Conservation (phyloP, 148 eudicot species). For the Persicaria maculosa region DNA sequence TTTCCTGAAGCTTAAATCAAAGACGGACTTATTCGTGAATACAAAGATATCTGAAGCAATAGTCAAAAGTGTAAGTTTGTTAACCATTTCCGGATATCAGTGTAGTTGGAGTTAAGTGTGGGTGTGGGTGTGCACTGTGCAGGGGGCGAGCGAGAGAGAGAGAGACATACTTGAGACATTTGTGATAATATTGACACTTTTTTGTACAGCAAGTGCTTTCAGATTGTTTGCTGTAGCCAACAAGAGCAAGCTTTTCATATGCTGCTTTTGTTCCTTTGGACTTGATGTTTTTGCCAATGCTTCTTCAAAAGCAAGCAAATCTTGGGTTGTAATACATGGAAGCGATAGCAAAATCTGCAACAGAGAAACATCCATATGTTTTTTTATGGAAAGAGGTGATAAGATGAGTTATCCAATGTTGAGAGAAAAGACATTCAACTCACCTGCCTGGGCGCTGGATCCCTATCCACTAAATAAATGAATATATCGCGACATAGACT, state of each 20-base stretch:
- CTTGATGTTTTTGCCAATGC: slow-evolving; percentile 79
- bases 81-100: too few relatives aligned
- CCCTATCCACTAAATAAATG: slow-evolving; percentile 60
- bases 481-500: slow-evolving; percentile 82
- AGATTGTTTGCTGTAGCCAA: slow-evolving; percentile 72
- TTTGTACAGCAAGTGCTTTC: slow-evolving; percentile 87
- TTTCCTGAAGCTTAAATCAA: neutral
- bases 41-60: neutral
- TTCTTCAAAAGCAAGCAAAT: slow-evolving; percentile 88
- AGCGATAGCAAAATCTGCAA: slow-evolving; percentile 78
- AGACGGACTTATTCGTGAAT: neutral
- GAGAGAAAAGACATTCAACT: slow-evolving; percentile 15
- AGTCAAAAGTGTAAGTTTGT: too few relatives aligned
- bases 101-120: too few relatives aligned
- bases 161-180: slow-evolving; percentile 67
- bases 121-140: neutral
- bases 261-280: slow-evolving; percentile 96
- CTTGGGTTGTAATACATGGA: slow-evolving; percentile 66
- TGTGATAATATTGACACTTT: slow-evolving; percentile 76
- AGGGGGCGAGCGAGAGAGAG: neutral
- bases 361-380: neutral
- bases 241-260: slow-evolving; percentile 74
- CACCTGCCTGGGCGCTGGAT: slow-evolving; percentile 89
- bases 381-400: neutral
- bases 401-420: neutral